Evolutionary conservation across 2,329 filamentous ascomycete species (phyloP), one percentile per base, ranked within the genome.

Genomic region (Neonectria faginata): DNA sequence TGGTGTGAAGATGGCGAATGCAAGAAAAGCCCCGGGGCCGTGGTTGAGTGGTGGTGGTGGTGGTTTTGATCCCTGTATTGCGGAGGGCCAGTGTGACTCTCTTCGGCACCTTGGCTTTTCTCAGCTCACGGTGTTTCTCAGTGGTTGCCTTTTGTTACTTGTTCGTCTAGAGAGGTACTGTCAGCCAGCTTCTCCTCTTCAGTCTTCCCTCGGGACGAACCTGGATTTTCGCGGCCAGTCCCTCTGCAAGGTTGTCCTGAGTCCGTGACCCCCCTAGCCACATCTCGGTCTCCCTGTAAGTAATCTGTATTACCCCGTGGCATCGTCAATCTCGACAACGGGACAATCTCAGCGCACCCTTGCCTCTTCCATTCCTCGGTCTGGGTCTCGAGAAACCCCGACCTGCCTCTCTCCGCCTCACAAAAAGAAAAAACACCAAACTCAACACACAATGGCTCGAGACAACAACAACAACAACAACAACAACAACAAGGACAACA

Each of bases 401-500:
- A n/a, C 22, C 22, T n/a, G 45, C 14, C 12, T 12, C 42, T 22
- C 18, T 44, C 9, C 6, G n/a, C 22, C 14, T n/a, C 36, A 1
- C 29, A 9, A 12, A 10, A 25, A 25, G 5, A 6, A 25, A 25
- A 25, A 33, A 33, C 11, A 33, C 31, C 31, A 33, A 3, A 33
- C 31, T 33, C 31, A 9, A 33, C 31, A 31, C 29, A 12, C 22
- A 62, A 53, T 60, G 55, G 33, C 61, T 59, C 16, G 48, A 56
- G 47, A 27, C 47, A 11, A 39, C 36, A 55, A 57, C 14, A 54
- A 55, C n/a, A n/a, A n/a, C n/a, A n/a, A n/a, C n/a, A n/a, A n/a
- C n/a, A n/a, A 27, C 47, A 11, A 39, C 36, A 55, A 57, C 14
- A 54, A 55, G 39, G 54, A 56, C 57, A 60, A 62, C 36, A 54